Base-by-base conservation (phyloP, 371 early-diverging fungal species). In the Lichtheimia ornata region DNA sequence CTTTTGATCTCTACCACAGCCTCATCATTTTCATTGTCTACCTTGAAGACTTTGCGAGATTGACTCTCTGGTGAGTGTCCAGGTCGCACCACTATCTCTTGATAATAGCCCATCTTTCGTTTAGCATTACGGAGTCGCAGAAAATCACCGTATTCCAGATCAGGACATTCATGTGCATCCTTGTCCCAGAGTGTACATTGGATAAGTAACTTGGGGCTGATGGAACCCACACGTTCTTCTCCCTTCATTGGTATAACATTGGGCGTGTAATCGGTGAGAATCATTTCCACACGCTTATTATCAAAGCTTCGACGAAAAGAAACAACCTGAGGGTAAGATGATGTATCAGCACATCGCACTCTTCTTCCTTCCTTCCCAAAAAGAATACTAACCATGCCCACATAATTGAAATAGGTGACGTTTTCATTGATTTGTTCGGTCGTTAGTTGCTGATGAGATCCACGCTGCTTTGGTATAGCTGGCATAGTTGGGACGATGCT, bases 131-230 rank as follows among this genome's bases (percentile, higher is more conserved):
- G 45, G 1, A 67, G 22, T 20, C 22, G 22, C 14, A 67, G 51
- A 52, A 49, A 58, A 54, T 67, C 67, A 3, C 60, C 58, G 13
- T 15, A n/a, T 24, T 62, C 43, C 13, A 67, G 14, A 4, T 62
- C 44, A 13, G 63, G 59, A 15, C 62, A 61, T 5, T 55, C 35
- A 1, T 40, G 25, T 4, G 61, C 56, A 28, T 69, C 53, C 40
- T 67, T 54, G 25, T 74, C 72, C 58, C 63, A 74, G 17, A 74
- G 57, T 0, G 71, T 62, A 15, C 68, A 61, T 49, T 57, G 61
- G 2, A 73, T 35, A 13, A 67, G 25, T 3, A 67, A 15, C 5
- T 60, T 45, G 3, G 44, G 43, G 6, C 53, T 41, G n/a, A 65
- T 51, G 0, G 60, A 51, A 1, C 51, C 27, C 0, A 52, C 61